Percentiles rank a stretch among this genome's conserved stretches.
Conservation (phyloP, 306 rosid species). For the Trichosanthes cucumerina region DNA sequence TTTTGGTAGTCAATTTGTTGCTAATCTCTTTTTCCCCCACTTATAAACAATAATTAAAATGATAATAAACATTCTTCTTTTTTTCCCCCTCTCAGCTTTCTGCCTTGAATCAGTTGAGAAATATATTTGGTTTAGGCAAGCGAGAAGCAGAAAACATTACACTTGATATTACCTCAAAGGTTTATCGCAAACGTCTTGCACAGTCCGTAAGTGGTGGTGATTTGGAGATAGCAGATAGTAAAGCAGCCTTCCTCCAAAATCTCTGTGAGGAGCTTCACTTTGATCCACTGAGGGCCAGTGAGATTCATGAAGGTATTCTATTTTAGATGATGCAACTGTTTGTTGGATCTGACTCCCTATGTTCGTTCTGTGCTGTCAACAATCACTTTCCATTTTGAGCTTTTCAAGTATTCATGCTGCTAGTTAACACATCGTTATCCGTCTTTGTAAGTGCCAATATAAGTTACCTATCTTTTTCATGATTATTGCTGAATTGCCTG, state of each 20-base stretch:
- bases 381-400: not conserved
- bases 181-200: conserved; percentile 68
- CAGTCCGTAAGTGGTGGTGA: conserved; percentile 59
- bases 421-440: not conserved
- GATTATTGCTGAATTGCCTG: conserved; percentile 22
- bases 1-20: not conserved
- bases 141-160: conserved; percentile 78
- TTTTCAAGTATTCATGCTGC: not conserved
- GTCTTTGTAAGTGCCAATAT: not conserved
- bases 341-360: conserved; percentile 1
- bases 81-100: conserved; percentile 32
- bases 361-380: not conserved
- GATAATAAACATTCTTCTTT: not conserved
- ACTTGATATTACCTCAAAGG: conserved; percentile 67
- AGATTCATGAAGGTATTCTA: conserved; percentile 71
- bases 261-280: conserved; percentile 75
- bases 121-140: conserved; percentile 88
- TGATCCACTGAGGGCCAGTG: conserved; percentile 84
- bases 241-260: conserved; percentile 90
- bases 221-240: conserved; percentile 84
- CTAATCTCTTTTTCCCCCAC: not conserved
- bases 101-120: conserved; percentile 65
- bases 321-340: not conserved
- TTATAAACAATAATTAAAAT: not conserved
- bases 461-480: not conserved